phyloP scores from a whole-genome alignment of 345 rosid species.

The Populus tremula region DNA sequence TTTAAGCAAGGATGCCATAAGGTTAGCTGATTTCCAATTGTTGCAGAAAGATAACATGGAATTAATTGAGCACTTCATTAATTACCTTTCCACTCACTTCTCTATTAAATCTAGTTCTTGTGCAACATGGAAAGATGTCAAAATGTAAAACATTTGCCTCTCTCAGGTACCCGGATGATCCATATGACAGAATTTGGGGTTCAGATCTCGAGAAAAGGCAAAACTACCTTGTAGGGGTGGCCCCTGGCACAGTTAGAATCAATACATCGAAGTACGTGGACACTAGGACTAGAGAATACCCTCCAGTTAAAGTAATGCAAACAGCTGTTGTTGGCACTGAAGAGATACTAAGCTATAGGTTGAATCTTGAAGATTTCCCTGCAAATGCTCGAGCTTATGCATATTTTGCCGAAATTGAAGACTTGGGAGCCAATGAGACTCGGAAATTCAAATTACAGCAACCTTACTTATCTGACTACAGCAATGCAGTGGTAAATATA shows the following conservation, averaged over 20 bases:
- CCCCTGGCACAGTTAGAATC: constrained; percentile 74
- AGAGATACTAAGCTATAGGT: constrained; percentile 66
- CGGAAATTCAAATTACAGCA: constrained; percentile 67
- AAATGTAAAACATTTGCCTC: background rate
- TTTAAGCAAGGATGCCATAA: constrained; percentile 49
- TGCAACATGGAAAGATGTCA: background rate
- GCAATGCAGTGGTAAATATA: constrained; percentile 92
- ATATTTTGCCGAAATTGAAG: constrained; percentile 90
- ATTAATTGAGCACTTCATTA: background rate
- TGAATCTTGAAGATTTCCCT: constrained; percentile 91
- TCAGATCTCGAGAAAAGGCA: constrained; percentile 81
- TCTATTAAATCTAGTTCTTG: background rate
- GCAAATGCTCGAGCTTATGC: constrained; percentile 94
- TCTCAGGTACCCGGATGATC: constrained; percentile 96
- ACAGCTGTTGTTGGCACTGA: constrained; percentile 89
- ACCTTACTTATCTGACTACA: constrained; percentile 70
- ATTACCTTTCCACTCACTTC: background rate
- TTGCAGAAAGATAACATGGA: background rate
- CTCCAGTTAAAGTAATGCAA: constrained; percentile 97
- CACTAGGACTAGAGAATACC: constrained; percentile 72
- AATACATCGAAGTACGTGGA: constrained; percentile 58
- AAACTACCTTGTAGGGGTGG: constrained; percentile 82
- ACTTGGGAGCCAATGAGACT: constrained; percentile 61
- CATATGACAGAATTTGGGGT: constrained; percentile 97
- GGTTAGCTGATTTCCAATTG: constrained; percentile 41